Base-by-base conservation (phyloP, 768 basidiomycete species). In the Hortiboletus flavorubellus region DNA sequence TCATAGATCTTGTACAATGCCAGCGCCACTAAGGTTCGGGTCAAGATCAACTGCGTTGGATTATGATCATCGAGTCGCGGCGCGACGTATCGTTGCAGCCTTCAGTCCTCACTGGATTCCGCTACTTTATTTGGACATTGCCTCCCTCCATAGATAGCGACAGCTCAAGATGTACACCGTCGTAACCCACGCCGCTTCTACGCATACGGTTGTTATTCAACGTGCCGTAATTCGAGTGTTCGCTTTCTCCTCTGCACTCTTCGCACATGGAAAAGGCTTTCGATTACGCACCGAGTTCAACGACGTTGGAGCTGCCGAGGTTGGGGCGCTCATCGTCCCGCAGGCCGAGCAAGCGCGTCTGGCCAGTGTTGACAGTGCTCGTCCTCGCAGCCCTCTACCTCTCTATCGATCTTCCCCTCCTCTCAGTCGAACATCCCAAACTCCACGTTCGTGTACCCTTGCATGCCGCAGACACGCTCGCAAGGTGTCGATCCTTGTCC, bases 401-500 rank as follows among this genome's bases (percentile, higher is more conserved):
- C 11, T 51, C 52, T 8, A 39, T 51, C 21, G 42, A 52, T 26
- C 42, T 65, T 26, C 23, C 49, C 10, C 43, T 58, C 8, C 48
- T 60, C 54, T 54, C 49, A 0, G 8, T 34, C 4, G n/a, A 45
- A 35, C 23, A 47, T 21, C 18, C 34, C 34, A 49, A 14, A 35
- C 10, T 18, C 10, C 46, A 37, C 23, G 56, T 57, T 16, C 59
- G 45, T 11, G 39, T 69, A 14, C 65, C 67, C 29, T 31, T 62
- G 26, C 60, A 64, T 33, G 60, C 65, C 9, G 51, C 59, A 21
- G 65, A 73, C 33, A 73, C 69, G 15, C 63, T 82, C 26, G 66
- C 75, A 21, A 75, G 72, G 59, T 88, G 85, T 64, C 72, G 72
- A 11, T 67, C 75, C 11, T 68, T 86, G 41, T 54, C 73, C 14